Base-by-base conservation (phyloP, 345 rosid genomes). In the Hevea brasiliensis region DNA sequence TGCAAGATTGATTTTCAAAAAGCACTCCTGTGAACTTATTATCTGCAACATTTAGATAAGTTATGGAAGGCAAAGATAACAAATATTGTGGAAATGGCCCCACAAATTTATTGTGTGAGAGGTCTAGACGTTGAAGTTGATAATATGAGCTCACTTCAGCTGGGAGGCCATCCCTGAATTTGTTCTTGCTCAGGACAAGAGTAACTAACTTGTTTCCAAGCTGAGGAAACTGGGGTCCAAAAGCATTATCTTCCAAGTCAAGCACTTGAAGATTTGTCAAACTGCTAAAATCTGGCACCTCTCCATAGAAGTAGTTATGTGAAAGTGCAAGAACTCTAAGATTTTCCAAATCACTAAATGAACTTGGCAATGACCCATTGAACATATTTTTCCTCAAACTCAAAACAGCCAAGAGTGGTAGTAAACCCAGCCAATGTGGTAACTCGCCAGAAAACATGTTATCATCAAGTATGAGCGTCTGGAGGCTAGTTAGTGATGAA, bases 11-110 rank as follows among this genome's bases (percentile, higher is more conserved):
- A 74, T 89, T 89, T 68, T 84, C 74, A 4, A 81, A 87, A 67
- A 95, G 90, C 97, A 77, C 74, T 59, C 99, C 98, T 0, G 96
- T 95, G 83, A 95, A 83, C 82, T 87, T 91, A 81, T 95, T 95
- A 60, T 87, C 86, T 29, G 96, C 90, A 56, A 91, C 81, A 66
- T 90, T 80, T 61, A 95, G 72, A 67, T 87, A 89, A 61, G 82
- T 78, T 60, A 92, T 77, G 23, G 92, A 80, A 5, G 96, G 98
- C 67, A 92, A 86, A 50, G 96, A 85, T 40, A 95, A 47, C 82
- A 91, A 64, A 3, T 86, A 80, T 54, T 80, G 71, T 3, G 87
- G 88, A 69, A 91, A 89, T 15, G 98, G 99, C 64, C 99, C 99
- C 18, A 95, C 78, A 57, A 95, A 90, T 70, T 83, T 85, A 68